Base-by-base conservation (phyloP, 805 yeast species). In the Wickerhamomyces subpelliculosus region DNA sequence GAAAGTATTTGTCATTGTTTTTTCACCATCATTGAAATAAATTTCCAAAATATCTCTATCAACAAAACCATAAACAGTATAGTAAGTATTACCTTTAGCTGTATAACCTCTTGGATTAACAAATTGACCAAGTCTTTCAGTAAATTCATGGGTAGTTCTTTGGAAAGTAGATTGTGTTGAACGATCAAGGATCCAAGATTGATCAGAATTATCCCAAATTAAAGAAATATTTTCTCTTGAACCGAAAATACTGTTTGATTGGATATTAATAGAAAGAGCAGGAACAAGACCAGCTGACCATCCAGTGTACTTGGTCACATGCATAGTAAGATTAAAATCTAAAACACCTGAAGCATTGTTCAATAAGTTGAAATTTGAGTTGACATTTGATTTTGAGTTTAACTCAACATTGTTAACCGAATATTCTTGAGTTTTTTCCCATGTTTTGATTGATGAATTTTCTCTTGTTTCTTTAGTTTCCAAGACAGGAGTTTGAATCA, bases 11-110 rank as follows among this genome's bases (percentile, higher is more conserved):
- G 65, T 60, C 21, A 52, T 45, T 8, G 54, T 44, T 17, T 39
- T 36, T 7, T 54, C 44, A 19, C 63, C 63, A 36, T 59, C 51
- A 40, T 57, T 57, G 47, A 57, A 55, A 45, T 45, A 59, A 16
- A 59, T 27, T 42, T 59, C 65, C 13, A 57, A 20, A 33, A 58
- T 47, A 35, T 54, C 54, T 35, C 48, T 46, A 43, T 60, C 64
- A 27, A 57, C 43, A 17, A 60, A 40, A 33, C 61, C 63, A 26
- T 48, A 46, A 9, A 58, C 47, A 29, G 57, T 48, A 49, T 47
- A 58, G 9, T 27, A 27, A 27, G 29, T 17, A n/a, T n/a, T n/a
- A 43, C 35, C 10, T 39, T 34, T 14, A 36, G 27, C 9, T 49
- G 54, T 18, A 42, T 32, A 10, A 41, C 45, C 30, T 35, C 39